Evolutionary conservation across 176 grass and related monocot species (phyloP).

Genomic region (Oryza longistaminata): DNA sequence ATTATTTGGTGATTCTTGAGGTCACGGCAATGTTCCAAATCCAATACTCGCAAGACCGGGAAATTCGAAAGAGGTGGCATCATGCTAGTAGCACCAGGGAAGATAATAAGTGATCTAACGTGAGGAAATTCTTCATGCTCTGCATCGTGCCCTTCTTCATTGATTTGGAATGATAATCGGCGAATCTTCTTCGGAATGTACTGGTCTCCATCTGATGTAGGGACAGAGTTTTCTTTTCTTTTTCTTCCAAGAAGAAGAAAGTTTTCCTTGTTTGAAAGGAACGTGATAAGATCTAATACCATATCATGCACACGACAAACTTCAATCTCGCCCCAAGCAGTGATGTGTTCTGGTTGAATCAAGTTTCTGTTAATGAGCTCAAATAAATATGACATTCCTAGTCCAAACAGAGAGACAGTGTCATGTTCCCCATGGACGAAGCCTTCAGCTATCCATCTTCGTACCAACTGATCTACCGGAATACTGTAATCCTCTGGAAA

Average conservation of each 20-base stretch:
- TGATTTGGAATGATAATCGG: neutral
- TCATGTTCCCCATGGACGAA: neutral
- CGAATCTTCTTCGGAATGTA: constrained; percentile 12
- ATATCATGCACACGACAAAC: constrained; percentile 33
- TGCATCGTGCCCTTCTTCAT: neutral
- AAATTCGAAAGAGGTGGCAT: constrained; percentile 20
- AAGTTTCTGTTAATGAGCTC: constrained; percentile 36
- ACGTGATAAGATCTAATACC: constrained; percentile 32
- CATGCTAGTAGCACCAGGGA: neutral
- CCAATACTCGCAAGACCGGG: constrained; percentile 12
- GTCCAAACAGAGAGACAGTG: neutral
- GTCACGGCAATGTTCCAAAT: constrained; percentile 17
- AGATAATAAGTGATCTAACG: constrained; percentile 19
- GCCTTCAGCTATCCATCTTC: constrained; percentile 29
- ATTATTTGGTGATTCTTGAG: constrained; percentile 12
- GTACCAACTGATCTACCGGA: neutral
- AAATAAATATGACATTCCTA: neutral
- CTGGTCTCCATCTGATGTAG: neutral
- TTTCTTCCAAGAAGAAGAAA: neutral
- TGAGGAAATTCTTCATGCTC: neutral
- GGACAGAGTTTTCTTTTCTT: no score
- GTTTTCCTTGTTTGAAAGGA: constrained; percentile 13
- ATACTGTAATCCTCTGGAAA: constrained; percentile 40
- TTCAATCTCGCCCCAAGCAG: neutral
- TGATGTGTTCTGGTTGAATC: neutral